Percentiles rank a stretch among this genome's conserved stretches.
Conservation (phyloP, 83 land plant genomes). For the Thuja plicata region DNA sequence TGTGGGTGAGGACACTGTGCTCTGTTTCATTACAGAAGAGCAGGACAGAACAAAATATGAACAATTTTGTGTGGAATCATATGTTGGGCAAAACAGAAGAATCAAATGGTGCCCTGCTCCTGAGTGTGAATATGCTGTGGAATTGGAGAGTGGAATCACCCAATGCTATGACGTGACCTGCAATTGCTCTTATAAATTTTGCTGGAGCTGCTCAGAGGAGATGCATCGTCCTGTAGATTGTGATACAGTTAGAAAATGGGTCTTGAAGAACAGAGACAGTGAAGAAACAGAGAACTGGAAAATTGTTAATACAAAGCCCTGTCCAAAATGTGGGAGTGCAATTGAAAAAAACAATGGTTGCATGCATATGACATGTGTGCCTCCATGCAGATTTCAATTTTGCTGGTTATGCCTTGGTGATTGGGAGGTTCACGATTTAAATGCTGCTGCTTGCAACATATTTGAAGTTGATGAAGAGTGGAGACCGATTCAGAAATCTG, state of each 20-base stretch:
- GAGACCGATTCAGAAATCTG: no score
- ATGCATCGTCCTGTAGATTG: constrained; percentile 53
- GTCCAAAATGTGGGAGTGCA: no score
- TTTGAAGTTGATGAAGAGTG: no score
- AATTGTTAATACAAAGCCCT: constrained; percentile 16
- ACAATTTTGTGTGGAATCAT: background rate
- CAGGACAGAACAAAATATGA: background rate
- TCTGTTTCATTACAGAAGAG: background rate
- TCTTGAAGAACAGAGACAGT: constrained; percentile 34
- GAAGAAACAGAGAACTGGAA: constrained; percentile 26
- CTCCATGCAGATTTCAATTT: no score
- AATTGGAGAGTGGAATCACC: background rate
- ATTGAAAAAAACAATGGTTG: no score
- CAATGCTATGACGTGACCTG: background rate
- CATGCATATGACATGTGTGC: no score
- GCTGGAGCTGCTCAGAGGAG: constrained; percentile 31
- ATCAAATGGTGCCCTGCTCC: constrained; percentile 54
- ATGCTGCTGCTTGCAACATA: no score
- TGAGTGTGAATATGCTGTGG: constrained; percentile 38
- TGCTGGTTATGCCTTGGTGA: no score
- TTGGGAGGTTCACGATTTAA: no score
- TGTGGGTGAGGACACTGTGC: background rate
- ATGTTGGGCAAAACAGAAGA: background rate
- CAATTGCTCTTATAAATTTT: background rate
- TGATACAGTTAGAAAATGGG: constrained; percentile 40